Percentiles rank a stretch among this genome's conserved stretches.
These are phyloP conservation scores for Hamigera avellanea DNA, from an alignment of 495 filamentous ascomycete genomes.

Conservation along the genomic window DNA sequence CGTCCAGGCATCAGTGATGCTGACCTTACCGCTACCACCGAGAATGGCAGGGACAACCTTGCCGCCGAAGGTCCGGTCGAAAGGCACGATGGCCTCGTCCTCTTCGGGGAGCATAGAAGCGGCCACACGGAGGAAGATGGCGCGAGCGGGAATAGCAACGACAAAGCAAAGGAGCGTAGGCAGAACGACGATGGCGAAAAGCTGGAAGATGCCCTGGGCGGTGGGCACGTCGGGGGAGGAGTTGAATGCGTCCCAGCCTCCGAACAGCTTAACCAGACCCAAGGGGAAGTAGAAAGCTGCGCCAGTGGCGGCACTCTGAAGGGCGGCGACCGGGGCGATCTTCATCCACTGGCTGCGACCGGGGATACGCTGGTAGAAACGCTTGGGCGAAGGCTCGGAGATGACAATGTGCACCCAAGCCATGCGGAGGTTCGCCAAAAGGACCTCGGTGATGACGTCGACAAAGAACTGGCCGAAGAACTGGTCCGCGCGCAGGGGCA, in stretches of 20 bases:
- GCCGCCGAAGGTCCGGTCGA: constrained; percentile 57
- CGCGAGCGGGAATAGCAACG: constrained; percentile 48
- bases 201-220: constrained; percentile 13
- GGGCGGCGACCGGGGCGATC: constrained; percentile 39
- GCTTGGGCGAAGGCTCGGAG: constrained; percentile 39
- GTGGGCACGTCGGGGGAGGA: constrained; percentile 7
- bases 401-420: constrained; percentile 53
- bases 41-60: constrained; percentile 48
- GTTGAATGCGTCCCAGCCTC: constrained; percentile 14
- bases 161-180: constrained; percentile 29
- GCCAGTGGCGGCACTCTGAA: constrained; percentile 24
- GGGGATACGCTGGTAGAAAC: constrained; percentile 40
- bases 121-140: constrained; percentile 56
- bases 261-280: constrained; percentile 15
- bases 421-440: constrained; percentile 38
- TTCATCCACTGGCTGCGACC: constrained; percentile 30
- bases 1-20: constrained; percentile 58
- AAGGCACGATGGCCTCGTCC: constrained; percentile 63
- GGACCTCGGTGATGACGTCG: constrained; percentile 26
- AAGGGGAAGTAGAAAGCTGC: constrained; percentile 29
- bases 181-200: constrained; percentile 21
- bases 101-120: constrained; percentile 59
- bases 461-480: constrained; percentile 26
- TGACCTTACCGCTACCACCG: constrained; percentile 55
- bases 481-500: constrained; percentile 14